These are phyloP conservation scores for Phlebopus sp. DNA, from an alignment of 1,284 basidiomycete genomes.

Conservation along the genomic window DNA sequence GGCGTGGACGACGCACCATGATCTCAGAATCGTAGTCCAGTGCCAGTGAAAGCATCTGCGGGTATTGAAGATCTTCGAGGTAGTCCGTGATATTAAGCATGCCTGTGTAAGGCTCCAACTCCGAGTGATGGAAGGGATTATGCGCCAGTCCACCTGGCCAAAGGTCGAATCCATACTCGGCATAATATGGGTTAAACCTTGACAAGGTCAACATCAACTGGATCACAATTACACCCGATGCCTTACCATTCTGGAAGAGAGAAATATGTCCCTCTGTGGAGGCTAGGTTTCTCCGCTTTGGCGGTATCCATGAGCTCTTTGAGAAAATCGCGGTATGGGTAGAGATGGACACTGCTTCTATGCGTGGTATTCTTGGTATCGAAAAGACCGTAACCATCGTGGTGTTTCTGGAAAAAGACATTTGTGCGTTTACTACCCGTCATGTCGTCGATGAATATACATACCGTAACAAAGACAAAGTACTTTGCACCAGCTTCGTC, in stretches of 20 bases:
- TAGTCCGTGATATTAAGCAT: conserved; percentile 49
- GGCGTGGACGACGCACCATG: conserved; percentile 38
- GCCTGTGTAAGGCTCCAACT: conserved; percentile 56
- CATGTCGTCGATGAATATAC: conserved; percentile 13
- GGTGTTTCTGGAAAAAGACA: conserved; percentile 41
- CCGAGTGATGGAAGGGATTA: conserved; percentile 47
- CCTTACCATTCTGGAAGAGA: conserved; percentile 52
- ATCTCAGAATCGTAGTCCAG: conserved; percentile 53
- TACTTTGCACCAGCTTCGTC: conserved; percentile 58
- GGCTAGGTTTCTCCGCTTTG: conserved; percentile 44
- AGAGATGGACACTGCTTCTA: conserved; percentile 46
- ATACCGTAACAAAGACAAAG: conserved; percentile 55
- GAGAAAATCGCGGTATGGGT: conserved; percentile 53
- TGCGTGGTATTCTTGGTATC: conserved; percentile 52
- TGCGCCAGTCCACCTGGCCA: conserved; percentile 56
- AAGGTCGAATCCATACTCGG: conserved; percentile 45
- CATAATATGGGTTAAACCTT: conserved; percentile 57
- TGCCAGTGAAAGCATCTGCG: conserved; percentile 56
- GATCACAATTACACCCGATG: not conserved
- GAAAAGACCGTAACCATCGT: conserved; percentile 52
- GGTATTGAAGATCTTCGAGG: conserved; percentile 49
- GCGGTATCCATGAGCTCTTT: conserved; percentile 51
- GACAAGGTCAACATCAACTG: not conserved
- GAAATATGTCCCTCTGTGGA: conserved; percentile 53
- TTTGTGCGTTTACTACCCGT: no score